Percentiles rank a stretch among this genome's conserved stretches.
These are phyloP conservation scores for Oryza glumipatula DNA, from an alignment of 176 grass and related monocot genomes.

Conservation along the genomic window DNA sequence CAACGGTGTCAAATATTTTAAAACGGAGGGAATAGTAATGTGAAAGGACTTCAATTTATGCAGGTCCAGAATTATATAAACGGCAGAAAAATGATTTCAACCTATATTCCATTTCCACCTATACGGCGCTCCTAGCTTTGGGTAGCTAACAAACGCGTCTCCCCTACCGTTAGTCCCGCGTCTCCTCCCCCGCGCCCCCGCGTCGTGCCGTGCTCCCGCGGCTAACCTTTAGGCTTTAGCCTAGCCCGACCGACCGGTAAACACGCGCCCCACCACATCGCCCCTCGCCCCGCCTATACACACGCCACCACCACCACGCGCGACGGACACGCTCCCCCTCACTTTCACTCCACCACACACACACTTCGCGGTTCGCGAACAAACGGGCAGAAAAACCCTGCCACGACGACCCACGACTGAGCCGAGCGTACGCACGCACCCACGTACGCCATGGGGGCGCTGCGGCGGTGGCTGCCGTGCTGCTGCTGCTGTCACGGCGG, in stretches of 20 bases:
- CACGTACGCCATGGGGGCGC: slow-evolving; percentile 16
- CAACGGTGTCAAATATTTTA: too few species aligned
- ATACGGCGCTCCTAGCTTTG: neutral
- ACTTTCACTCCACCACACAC: neutral
- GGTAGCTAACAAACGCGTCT: neutral
- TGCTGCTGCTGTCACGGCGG: slow-evolving; percentile 18
- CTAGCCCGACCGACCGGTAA: neutral
- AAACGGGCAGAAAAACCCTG: neutral
- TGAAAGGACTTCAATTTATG: too few species aligned
- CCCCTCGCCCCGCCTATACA: too few species aligned
- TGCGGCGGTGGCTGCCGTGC: slow-evolving; percentile 30
- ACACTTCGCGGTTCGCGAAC: neutral
- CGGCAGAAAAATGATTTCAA: too few species aligned
- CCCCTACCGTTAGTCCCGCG: neutral
- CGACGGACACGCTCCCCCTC: neutral
- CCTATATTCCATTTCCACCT: too few species aligned
- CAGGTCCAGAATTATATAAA: too few species aligned
- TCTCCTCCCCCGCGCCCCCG: neutral
- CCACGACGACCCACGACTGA: neutral
- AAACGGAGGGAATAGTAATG: too few species aligned
- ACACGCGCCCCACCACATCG: neutral
- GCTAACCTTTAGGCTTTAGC: neutral
- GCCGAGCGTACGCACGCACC: neutral
- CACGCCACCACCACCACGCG: too few species aligned
- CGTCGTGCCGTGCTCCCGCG: neutral